Conservation (phyloP, 1,284 basidiomycete species). For the Cryptococcus sp. region DNA sequence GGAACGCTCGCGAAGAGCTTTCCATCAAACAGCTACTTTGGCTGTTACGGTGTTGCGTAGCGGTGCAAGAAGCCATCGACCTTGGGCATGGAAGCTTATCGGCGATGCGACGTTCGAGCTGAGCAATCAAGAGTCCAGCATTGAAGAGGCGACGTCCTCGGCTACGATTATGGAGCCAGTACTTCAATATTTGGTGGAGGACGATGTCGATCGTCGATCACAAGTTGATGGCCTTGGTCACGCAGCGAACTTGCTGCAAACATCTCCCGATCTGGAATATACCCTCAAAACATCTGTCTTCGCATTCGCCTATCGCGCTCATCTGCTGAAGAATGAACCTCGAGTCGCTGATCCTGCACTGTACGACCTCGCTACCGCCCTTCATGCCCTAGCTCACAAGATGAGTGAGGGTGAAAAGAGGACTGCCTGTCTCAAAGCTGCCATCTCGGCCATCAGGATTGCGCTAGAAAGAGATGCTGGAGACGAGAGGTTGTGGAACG, state of each 20-base stretch:
- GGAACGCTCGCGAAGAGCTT: slow-evolving; percentile 72
- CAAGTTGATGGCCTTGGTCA: slow-evolving; percentile 44
- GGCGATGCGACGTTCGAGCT: slow-evolving; percentile 76
- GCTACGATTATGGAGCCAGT: slow-evolving; percentile 37
- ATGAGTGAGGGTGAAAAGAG: slow-evolving; percentile 37
- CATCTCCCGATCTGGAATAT: slow-evolving; percentile 35
- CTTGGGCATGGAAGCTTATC: slow-evolving; percentile 81
- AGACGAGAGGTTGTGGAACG: slow-evolving; percentile 78
- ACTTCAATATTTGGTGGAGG: slow-evolving; percentile 42
- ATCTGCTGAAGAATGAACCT: slow-evolving; percentile 67
- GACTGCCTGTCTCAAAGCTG: slow-evolving; percentile 58
- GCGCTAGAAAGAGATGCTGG: slow-evolving; percentile 75
- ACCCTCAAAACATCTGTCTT: slow-evolving; percentile 65
- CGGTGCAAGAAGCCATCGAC: slow-evolving; percentile 61
- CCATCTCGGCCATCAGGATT: slow-evolving; percentile 67
- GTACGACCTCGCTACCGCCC: slow-evolving; percentile 73
- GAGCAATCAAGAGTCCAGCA: slow-evolving; percentile 54
- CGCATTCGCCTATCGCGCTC: slow-evolving; percentile 71
- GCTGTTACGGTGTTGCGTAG: slow-evolving; percentile 63
- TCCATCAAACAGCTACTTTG: slow-evolving; percentile 63
- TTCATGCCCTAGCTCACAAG: slow-evolving; percentile 60
- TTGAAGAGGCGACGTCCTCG: slow-evolving; percentile 39
- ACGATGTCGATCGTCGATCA: slow-evolving; percentile 47
- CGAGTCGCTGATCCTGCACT: slow-evolving; percentile 62
- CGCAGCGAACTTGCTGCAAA: slow-evolving; percentile 39